Percentiles rank a stretch among this genome's conserved stretches.
These are phyloP conservation scores for Trametes gibbosa DNA, from an alignment of 768 basidiomycete genomes.

Conservation along the genomic window DNA sequence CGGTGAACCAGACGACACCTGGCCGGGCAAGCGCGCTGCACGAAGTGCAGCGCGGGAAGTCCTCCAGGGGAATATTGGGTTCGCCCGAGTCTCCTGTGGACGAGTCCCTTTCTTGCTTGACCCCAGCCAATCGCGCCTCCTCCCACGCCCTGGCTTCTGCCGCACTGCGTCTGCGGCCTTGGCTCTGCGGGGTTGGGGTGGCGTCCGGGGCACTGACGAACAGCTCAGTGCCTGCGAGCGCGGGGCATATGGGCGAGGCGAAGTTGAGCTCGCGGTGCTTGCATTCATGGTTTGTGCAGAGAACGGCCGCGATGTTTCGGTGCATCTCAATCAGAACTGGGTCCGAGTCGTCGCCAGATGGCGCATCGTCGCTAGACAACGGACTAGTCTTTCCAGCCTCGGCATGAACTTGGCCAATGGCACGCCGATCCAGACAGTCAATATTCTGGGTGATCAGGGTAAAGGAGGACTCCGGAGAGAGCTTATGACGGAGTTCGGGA, in stretches of 20 bases:
- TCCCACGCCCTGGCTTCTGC: conserved; percentile 7
- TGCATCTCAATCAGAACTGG: conserved; percentile 52
- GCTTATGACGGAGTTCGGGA: conserved; percentile 33
- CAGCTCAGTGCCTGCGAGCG: conserved; percentile 19
- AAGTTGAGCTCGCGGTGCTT: conserved; percentile 38
- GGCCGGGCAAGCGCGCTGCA: conserved; percentile 35
- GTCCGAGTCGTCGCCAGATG: not conserved
- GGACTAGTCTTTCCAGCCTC: not conserved
- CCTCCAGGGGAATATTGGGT: conserved; percentile 23
- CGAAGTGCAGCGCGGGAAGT: conserved; percentile 31
- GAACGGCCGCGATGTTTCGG: conserved; percentile 49
- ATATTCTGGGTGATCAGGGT: conserved; percentile 60
- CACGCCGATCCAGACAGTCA: conserved; percentile 46
- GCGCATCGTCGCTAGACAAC: not conserved
- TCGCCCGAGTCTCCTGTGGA: not conserved
- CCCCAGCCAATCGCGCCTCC: not conserved
- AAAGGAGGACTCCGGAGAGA: conserved; percentile 44
- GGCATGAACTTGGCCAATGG: conserved; percentile 28
- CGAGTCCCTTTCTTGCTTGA: not conserved
- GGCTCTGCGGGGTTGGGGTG: conserved; percentile 18
- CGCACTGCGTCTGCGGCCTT: not conserved
- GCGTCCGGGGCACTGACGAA: conserved; percentile 26
- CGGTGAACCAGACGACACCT: conserved; percentile 41
- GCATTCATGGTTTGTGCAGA: conserved; percentile 41
- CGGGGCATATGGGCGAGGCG: conserved; percentile 17